These are phyloP conservation scores for Cordyceps javanica DNA, from an alignment of 2,329 filamentous ascomycete genomes.

Conservation along the genomic window DNA sequence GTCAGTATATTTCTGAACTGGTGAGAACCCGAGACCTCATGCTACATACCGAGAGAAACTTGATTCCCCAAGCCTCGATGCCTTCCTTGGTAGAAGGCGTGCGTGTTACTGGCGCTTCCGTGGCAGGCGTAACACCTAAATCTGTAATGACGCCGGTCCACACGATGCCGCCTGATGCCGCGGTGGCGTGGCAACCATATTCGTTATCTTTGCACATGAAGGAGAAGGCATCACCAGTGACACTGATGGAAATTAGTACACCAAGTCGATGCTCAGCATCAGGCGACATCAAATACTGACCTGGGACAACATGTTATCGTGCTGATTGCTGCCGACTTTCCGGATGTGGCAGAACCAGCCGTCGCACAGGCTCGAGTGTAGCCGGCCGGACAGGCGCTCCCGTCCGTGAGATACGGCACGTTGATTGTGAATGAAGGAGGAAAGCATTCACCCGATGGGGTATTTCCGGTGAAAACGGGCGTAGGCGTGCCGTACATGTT, in stretches of 20 bases:
- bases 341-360: not conserved
- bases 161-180: not conserved
- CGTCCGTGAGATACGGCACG: slow-evolving; percentile 12
- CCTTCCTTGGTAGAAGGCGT: slow-evolving; percentile 5
- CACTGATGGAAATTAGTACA: not conserved
- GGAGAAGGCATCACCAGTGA: slow-evolving; percentile 9
- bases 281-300: not conserved
- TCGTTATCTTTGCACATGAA: slow-evolving; percentile 13
- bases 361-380: slow-evolving; percentile 15
- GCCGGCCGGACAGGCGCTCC: slow-evolving; percentile 10
- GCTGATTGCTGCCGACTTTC: slow-evolving; percentile 1
- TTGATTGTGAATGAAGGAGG: slow-evolving; percentile 11
- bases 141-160: slow-evolving; percentile 13
- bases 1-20: not conserved
- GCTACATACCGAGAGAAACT: slow-evolving; percentile 9
- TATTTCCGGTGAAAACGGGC: slow-evolving; percentile 12
- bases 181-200: slow-evolving; percentile 12
- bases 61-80: slow-evolving; percentile 11
- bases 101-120: slow-evolving; percentile 2
- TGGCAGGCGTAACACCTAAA: not conserved
- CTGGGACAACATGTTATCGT: slow-evolving; percentile 15
- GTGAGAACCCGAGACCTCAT: no score
- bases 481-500: slow-evolving; percentile 16
- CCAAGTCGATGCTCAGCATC: not conserved
- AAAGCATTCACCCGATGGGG: slow-evolving; percentile 11